Percentiles rank a stretch among this genome's conserved stretches.
Evolutionary conservation across 208 protist genomes (phyloP).

Genomic region (Wallacemonas sp.): DNA sequence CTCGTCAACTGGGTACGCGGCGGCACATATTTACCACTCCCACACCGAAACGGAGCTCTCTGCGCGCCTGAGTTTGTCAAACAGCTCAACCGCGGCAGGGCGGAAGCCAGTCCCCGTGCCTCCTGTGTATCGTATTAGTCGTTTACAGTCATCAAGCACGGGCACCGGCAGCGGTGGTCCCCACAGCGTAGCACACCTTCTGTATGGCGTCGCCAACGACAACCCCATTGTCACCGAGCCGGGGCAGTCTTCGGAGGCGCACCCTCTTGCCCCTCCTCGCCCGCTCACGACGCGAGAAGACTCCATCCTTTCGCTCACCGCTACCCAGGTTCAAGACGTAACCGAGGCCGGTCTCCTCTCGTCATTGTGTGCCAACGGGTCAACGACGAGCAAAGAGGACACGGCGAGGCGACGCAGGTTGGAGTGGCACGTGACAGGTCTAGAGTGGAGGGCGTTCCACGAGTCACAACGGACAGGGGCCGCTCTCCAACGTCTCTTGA

Average conservation of each 20-base stretch:
- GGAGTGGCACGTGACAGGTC: conserved; percentile 53
- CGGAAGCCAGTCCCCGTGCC: conserved; percentile 10
- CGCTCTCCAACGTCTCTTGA: conserved; percentile 68
- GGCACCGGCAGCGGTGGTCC: background rate
- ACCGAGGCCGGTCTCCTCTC: conserved; percentile 30
- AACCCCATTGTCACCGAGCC: background rate
- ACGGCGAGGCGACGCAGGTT: conserved; percentile 22
- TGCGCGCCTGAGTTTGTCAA: background rate
- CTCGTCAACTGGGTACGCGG: conserved; percentile 14
- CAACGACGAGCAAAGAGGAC: background rate
- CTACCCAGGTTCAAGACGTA: conserved; percentile 38
- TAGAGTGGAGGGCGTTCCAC: conserved; percentile 75
- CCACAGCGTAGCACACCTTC: conserved; percentile 3
- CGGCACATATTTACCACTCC: conserved; percentile 18
- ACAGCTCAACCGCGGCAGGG: background rate
- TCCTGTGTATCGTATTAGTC: conserved; percentile 9
- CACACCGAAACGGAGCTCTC: conserved; percentile 6
- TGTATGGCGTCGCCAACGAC: background rate
- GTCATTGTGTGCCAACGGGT: conserved; percentile 1
- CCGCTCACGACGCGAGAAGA: conserved; percentile 55
- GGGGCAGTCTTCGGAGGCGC: conserved; percentile 10
- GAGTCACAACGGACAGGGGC: conserved; percentile 65
- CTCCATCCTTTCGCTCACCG: conserved; percentile 64
- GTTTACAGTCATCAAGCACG: background rate
- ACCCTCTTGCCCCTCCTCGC: conserved; percentile 37